Base-by-base conservation (phyloP, 176 grass and related monocot species). In the Lolium multiflorum region DNA sequence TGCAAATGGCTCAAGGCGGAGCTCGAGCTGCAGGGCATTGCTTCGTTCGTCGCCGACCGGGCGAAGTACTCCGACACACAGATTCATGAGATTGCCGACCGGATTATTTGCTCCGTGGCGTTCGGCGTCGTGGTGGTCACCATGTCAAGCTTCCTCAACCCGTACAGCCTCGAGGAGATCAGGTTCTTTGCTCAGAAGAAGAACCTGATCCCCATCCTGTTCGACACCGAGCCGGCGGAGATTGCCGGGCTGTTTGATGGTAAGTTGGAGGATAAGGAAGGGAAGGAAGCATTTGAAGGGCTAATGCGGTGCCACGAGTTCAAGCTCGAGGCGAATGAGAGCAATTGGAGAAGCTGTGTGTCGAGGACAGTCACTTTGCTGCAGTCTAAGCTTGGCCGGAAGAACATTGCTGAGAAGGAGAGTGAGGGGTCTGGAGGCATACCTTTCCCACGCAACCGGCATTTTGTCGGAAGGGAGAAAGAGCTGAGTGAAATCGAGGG, bases 121-220 rank as follows among this genome's bases (percentile, higher is more conserved):
- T 97, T 94, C 43, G 97, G 97, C 24, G 62, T 99, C 18, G 83
- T 99, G 66, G 97, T 91, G 11, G 87, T 97, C 74, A 97, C 92
- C 8, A 85, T 91, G 64, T 96, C 90, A 25, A 99, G 94, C 52
- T 94, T 99, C 85, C 84, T 97, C 65, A 99, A 94, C 63, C 88
- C 89, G 2, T 92, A 90, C 77, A 99, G 97, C 81, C 84, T 94
- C 21, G 97, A 99, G 85, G 97, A 99, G 86, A 94, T 99, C 49
- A 91, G 92, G 35, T 96, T 99, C 79, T 99, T 97, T 83, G 90
- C 90, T 78, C 97, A 99, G 87, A 99, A 99, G 92, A 99, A 99
- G 85, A 99, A 97, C 78, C 79, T 99, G 39, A 86, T 99, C 51
- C 94, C 97, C 11, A 84, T 99, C 64, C 43, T 99, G 65, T 99